Base-by-base conservation (phyloP, 1,284 basidiomycete genomes). In the Papiliotrema terrestris region DNA sequence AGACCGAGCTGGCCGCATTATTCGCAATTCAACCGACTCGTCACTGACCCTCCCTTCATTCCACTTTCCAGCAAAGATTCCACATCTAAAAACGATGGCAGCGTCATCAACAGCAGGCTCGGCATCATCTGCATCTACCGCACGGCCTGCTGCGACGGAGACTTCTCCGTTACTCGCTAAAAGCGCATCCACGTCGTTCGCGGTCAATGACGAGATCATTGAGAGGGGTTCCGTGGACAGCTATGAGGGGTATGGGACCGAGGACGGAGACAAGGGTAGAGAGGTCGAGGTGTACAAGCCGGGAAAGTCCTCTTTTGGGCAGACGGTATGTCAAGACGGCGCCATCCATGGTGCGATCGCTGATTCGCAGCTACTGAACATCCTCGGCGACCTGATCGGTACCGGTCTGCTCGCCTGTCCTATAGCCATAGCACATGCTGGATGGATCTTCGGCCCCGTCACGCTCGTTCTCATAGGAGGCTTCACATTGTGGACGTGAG, bases 401-500 rank as follows among this genome's bases (percentile, higher is more conserved):
- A 88, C 94, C 52, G 91, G 91, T 13, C 86, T 95, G 80, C 81
- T 94, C 8, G 91, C 89, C 5, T 88, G 91, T 69, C 90, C 91
- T 0, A 80, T 92, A 25, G 90, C 89, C 0, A 89, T 91, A 65
- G 84, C 89, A 2, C 88, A 88, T 63, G 84, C 89, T 1, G 91
- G 91, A 3, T 93, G 91, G 91, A 78, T 86, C n/a, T 77, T 82
- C 25, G 91, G 91, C 6, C 85, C 86, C 0, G 19, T 83, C 15
- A 78, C 92, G 17, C 83, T 93, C 52, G 74, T 87, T 15, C 81
- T 83, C 53, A 91, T 89, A 65, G 89, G 87, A 1, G 80, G 80
- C 50, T 78, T 92, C 23, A 86, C 89, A 17, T 90, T 90, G 62
- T 92, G 91, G 73, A 91, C 88, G 90, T 91, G 66, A 62, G 86